A percentile compares a stretch with the other conserved stretches of the same genome.
phyloP scores from a whole-genome alignment of 441 rosid genomes.

The Populus hybrid region DNA sequence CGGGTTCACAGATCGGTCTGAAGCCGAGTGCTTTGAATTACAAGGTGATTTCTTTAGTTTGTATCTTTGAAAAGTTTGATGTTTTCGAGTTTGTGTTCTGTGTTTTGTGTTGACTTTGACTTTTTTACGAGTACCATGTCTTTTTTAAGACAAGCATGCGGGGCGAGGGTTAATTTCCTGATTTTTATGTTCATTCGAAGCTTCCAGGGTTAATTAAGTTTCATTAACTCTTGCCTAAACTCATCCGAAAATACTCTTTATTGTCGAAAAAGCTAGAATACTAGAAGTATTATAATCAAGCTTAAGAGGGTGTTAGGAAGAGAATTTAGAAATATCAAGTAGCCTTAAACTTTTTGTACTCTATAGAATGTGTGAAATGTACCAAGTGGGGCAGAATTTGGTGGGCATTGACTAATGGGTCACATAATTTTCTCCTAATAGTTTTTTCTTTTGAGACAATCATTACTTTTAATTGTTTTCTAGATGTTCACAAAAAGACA shows the following conservation, averaged over 20 bases:
- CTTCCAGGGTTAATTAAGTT: background rate
- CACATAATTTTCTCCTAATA: background rate
- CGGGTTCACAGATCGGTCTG: constrained; percentile 81
- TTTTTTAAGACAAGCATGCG: background rate
- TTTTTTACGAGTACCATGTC: background rate
- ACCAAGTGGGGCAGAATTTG: background rate
- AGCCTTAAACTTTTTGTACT: background rate
- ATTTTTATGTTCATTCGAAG: background rate
- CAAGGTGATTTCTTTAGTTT: constrained; percentile 52
- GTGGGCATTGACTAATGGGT: background rate
- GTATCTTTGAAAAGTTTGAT: background rate
- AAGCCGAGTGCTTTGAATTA: constrained; percentile 70
- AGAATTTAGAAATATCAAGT: background rate
- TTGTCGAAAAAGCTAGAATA: background rate
- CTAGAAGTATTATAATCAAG: background rate
- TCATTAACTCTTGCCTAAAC: background rate
- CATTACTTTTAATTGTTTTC: background rate
- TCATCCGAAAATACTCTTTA: background rate
- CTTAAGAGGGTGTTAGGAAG: background rate
- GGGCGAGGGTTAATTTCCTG: background rate
- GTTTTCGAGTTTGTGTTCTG: background rate
- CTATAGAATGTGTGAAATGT: background rate
- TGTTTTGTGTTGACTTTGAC: background rate
- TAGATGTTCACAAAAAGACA: background rate
- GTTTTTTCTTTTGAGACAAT: background rate